Evolutionary conservation across 768 basidiomycete species (phyloP), one percentile per base, ranked within the genome.

Genomic region (Neoboletus brunneissimus): DNA sequence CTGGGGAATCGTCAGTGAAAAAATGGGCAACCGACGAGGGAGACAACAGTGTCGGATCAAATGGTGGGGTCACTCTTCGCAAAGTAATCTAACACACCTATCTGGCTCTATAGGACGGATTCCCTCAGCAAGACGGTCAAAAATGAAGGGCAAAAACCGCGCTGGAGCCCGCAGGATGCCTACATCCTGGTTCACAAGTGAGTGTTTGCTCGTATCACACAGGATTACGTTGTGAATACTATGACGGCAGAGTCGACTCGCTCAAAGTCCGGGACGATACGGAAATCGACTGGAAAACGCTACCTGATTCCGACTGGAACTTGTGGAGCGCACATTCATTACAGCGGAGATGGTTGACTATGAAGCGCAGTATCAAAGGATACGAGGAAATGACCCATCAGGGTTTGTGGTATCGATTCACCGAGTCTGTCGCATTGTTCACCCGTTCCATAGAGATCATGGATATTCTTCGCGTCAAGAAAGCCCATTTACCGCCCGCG

Each of bases 21-120:
- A 80, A 45, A 93, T 94, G 91, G 88, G 85, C 38, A 82, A 84
- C 23, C 86, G 71, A 47, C 81, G 91, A 48, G 85, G 86, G 35
- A 79, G 91, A 60, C 88, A 91, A 64, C 91, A 94, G 68, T 93
- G 91, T 75, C 80, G 91, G 47, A 89, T 88, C 43, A 94, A 94
- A 81, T 94, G 91, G 90, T 89, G n/a, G 37, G 29, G 56, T 52
- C 72, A 41, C 11, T 29, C 40, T 50, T 53, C 13, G 27, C 18
- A 15, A 29, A n/a, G 56, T 40, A 45, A 43, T 43, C 18, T 11
- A n/a, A 27, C 34, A 42, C 41, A 31, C 45, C 58, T 52, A 55
- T 42, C 12, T 12, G 13, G 16, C 22, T 56, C 25, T 22, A 2
- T 57, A 91, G 89, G 91, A 89, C 87, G 31, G 90, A 92, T 73